These are phyloP conservation scores for Blastocystis sp. DNA, from an alignment of 352 stramenopile species.

Conservation along the genomic window DNA sequence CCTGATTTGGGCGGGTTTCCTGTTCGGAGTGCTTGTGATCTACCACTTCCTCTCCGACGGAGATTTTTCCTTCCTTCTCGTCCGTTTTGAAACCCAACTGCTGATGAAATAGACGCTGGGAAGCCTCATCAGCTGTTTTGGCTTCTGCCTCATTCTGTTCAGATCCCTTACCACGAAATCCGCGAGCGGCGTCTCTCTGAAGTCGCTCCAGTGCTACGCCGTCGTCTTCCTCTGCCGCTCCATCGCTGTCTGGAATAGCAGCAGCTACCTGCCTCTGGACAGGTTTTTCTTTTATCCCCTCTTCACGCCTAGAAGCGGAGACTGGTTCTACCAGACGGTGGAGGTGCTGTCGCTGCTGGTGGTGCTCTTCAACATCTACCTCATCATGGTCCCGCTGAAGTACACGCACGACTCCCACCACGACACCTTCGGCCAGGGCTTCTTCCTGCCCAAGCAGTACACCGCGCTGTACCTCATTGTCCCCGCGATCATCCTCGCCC, in stretches of 20 bases:
- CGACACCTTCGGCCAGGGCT: conserved; percentile 76
- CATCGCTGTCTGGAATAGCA: conserved; percentile 82
- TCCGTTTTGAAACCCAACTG: conserved; percentile 70
- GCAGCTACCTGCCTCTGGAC: conserved; percentile 83
- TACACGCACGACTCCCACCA: conserved; percentile 83
- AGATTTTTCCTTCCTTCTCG: conserved; percentile 97
- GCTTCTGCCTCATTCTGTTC: conserved; percentile 83
- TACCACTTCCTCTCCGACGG: conserved; percentile 93
- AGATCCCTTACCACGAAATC: conserved; percentile 82
- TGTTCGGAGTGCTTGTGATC: conserved; percentile 87
- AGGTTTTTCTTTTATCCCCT: neutral
- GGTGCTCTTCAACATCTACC: conserved; percentile 80
- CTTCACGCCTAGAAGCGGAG: conserved; percentile 75
- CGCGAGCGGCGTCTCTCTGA: conserved; percentile 80
- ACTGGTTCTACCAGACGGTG: conserved; percentile 84
- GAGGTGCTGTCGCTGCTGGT: conserved; percentile 80
- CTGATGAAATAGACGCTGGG: conserved; percentile 78
- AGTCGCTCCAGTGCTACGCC: conserved; percentile 83
- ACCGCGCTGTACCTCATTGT: conserved; percentile 83
- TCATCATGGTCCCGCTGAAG: conserved; percentile 82
- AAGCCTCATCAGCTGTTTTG: conserved; percentile 80
- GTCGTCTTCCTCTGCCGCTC: conserved; percentile 83
- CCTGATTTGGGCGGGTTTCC: conserved; percentile 89
- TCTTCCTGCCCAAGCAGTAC: conserved; percentile 77
- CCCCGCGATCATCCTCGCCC: conserved; percentile 76